phyloP scores from a whole-genome alignment of 345 rosid genomes.

The Melaleuca alternifolia region DNA sequence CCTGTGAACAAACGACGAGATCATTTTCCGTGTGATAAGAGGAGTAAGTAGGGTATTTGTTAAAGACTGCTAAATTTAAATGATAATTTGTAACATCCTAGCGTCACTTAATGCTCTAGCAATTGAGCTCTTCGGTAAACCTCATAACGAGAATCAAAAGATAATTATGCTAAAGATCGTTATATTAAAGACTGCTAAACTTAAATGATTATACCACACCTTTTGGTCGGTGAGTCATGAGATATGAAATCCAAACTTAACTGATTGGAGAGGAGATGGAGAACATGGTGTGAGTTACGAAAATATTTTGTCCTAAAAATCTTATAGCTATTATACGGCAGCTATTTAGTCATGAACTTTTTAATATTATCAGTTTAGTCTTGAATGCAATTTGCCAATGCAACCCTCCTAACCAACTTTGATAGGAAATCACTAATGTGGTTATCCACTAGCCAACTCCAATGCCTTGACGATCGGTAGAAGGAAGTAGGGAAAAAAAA shows the following conservation, averaged over 20 bases:
- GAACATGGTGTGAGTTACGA: neutral
- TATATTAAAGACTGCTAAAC: no score
- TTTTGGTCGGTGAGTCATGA: neutral
- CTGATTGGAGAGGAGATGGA: neutral
- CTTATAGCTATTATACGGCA: no score
- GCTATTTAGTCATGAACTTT: neutral
- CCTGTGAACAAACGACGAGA: neutral
- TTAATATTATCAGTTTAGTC: neutral
- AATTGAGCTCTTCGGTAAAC: no score
- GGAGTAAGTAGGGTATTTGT: no score
- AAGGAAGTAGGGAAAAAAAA: neutral
- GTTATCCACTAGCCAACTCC: neutral
- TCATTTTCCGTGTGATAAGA: neutral
- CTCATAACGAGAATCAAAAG: no score
- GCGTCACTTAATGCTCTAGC: no score
- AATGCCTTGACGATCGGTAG: neutral
- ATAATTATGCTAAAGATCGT: no score
- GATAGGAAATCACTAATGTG: accelerated
- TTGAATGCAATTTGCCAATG: neutral
- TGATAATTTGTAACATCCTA: no score
- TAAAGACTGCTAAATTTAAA: no score
- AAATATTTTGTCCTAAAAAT: no score
- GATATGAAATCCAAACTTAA: neutral
- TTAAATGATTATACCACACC: no score
- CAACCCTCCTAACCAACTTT: neutral